A percentile compares a stretch with the other conserved stretches of the same genome.
Evolutionary conservation across 2,329 filamentous ascomycete genomes (phyloP).

Genomic region (Monosporascus ibericus): DNA sequence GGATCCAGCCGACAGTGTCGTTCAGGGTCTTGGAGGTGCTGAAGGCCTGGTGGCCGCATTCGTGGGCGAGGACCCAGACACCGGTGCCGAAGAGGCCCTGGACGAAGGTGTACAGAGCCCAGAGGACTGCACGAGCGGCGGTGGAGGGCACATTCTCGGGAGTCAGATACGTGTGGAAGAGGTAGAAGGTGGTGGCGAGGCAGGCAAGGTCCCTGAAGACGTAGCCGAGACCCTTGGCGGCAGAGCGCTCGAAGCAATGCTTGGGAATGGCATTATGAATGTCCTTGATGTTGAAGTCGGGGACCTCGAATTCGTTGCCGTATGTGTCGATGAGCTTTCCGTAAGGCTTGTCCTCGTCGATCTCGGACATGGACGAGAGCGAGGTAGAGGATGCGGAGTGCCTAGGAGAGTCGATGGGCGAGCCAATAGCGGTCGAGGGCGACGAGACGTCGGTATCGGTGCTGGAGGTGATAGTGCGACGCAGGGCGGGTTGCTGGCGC

Average conservation of each 20-base stretch:
- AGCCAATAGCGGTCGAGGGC: conserved; percentile 51
- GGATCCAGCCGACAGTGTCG: conserved; percentile 85
- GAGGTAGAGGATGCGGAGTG: conserved; percentile 78
- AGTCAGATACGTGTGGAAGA: conserved; percentile 86
- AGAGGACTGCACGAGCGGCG: conserved; percentile 57
- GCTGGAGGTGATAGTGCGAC: conserved; percentile 39
- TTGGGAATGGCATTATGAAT: conserved; percentile 95
- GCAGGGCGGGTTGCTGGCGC: conserved; percentile 38
- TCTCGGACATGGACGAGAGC: conserved; percentile 79
- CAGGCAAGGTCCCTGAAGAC: conserved; percentile 74
- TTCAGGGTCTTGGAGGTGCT: conserved; percentile 87
- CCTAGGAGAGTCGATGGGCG: conserved; percentile 54
- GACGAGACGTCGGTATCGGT: conserved; percentile 40
- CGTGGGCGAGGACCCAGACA: conserved; percentile 93
- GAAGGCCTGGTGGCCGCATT: conserved; percentile 96
- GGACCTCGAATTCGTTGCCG: conserved; percentile 88
- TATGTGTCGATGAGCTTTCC: conserved; percentile 81
- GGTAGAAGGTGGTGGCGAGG: conserved; percentile 71
- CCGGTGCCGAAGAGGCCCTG: conserved; percentile 94
- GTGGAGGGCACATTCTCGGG: conserved; percentile 73
- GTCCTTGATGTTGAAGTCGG: conserved; percentile 96
- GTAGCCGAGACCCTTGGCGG: conserved; percentile 67
- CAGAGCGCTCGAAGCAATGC: conserved; percentile 92
- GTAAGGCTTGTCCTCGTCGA: conserved; percentile 40
- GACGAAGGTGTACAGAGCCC: conserved; percentile 64